Percentiles rank a stretch among this genome's conserved stretches.
These are phyloP conservation scores for Physaria fendleri DNA, from an alignment of 345 rosid genomes.

Conservation along the genomic window DNA sequence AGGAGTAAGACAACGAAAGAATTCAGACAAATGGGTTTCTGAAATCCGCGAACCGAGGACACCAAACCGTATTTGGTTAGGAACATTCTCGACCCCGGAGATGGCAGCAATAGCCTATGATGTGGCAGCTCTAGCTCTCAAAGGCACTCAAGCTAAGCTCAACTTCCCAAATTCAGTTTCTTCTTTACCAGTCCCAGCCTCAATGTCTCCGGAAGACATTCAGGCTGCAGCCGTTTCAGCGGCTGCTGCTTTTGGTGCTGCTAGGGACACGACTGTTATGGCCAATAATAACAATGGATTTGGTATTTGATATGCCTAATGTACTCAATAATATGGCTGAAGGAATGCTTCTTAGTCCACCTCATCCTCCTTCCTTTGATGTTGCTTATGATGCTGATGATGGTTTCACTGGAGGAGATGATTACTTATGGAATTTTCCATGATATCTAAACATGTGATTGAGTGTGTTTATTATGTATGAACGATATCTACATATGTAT, in stretches of 20 bases:
- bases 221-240: slow-evolving; percentile 89
- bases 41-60: slow-evolving; percentile 84
- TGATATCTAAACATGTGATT: slow-evolving; percentile 22
- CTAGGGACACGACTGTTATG: slow-evolving; percentile 47
- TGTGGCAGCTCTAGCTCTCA: slow-evolving; percentile 84
- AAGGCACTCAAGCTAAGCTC: slow-evolving; percentile 70
- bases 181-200: slow-evolving; percentile 71
- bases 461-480: not conserved
- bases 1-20: slow-evolving; percentile 62
- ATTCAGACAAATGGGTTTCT: slow-evolving; percentile 83
- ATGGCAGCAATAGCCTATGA: slow-evolving; percentile 97
- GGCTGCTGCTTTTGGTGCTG: slow-evolving; percentile 85
- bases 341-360: slow-evolving; percentile 99
- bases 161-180: slow-evolving; percentile 77
- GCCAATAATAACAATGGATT: slow-evolving; percentile 33
- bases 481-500: too few relatives aligned
- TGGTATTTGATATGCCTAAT: slow-evolving; percentile 91
- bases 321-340: slow-evolving; percentile 83
- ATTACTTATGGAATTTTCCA: slow-evolving; percentile 65
- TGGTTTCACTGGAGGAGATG: slow-evolving; percentile 25
- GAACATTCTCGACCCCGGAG: slow-evolving; percentile 81
- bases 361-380: slow-evolving; percentile 42
- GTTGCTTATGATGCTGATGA: slow-evolving; percentile 32
- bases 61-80: slow-evolving; percentile 83
- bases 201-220: slow-evolving; percentile 68